Conservation (phyloP, 2,329 filamentous ascomycete species). For the Exophiala viscosa region DNA sequence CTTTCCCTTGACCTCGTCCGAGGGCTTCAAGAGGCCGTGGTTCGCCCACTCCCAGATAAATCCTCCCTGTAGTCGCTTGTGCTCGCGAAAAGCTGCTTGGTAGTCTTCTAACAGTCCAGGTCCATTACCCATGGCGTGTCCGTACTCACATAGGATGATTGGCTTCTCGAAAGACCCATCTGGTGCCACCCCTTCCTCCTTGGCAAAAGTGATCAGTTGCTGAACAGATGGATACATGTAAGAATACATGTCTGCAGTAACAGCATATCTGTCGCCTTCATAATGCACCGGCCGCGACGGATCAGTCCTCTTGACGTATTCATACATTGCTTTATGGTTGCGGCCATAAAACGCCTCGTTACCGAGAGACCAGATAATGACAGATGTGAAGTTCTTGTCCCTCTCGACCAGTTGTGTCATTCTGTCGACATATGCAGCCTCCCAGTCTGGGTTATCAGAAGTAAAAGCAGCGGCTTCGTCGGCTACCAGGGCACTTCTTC, state of each 20-base stretch:
- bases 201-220: slow-evolving; percentile 40
- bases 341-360: slow-evolving; percentile 70
- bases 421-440: slow-evolving; percentile 65
- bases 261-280: slow-evolving; percentile 59
- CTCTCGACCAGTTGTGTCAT: slow-evolving; percentile 61
- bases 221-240: slow-evolving; percentile 59
- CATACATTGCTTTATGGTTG: slow-evolving; percentile 66
- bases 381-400: slow-evolving; percentile 67
- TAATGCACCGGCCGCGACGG: slow-evolving; percentile 61
- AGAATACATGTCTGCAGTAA: slow-evolving; percentile 62
- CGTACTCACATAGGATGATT: slow-evolving; percentile 49
- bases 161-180: slow-evolving; percentile 49
- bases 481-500: slow-evolving; percentile 14
- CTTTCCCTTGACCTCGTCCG: slow-evolving; percentile 32
- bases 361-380: slow-evolving; percentile 70
- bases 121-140: slow-evolving; percentile 69
- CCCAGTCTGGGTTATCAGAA: slow-evolving; percentile 34
- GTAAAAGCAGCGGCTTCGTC: slow-evolving; percentile 30
- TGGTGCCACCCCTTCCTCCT: slow-evolving; percentile 34
- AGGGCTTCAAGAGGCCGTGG: slow-evolving; percentile 49
- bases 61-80: slow-evolving; percentile 62
- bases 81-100: slow-evolving; percentile 58
- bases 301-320: slow-evolving; percentile 58
- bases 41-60: slow-evolving; percentile 67
- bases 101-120: slow-evolving; percentile 69